Conservation (phyloP, 2,329 filamentous ascomycete genomes). For the Fusarium sp. region DNA sequence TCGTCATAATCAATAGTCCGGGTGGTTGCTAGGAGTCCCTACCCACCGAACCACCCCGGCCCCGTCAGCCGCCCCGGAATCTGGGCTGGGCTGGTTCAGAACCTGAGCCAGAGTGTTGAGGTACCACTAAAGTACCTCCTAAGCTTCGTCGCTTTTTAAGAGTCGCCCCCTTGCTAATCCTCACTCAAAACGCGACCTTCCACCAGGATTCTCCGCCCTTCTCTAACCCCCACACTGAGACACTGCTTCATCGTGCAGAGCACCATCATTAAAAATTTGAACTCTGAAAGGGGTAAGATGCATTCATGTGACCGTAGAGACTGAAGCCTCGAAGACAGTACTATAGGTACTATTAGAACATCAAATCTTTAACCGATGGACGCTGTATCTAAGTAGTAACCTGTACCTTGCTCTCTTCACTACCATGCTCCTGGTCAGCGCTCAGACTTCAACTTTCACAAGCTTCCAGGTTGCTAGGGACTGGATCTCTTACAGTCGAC, state of each 20-base stretch:
- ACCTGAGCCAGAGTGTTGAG: background rate
- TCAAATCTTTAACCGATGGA: background rate
- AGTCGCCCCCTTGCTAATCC: constrained; percentile 12
- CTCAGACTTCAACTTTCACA: constrained; percentile 12
- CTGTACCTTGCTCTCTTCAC: background rate
- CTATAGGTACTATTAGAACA: background rate
- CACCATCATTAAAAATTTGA: background rate
- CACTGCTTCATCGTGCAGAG: background rate
- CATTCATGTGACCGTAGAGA: background rate
- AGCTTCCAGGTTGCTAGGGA: background rate
- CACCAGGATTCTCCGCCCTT: constrained; percentile 30
- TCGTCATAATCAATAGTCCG: constrained; percentile 10
- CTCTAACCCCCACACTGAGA: background rate
- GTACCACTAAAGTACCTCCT: constrained; percentile 26
- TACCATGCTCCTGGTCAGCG: background rate
- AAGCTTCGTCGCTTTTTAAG: constrained; percentile 3
- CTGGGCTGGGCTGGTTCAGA: constrained; percentile 1
- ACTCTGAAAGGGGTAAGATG: background rate
- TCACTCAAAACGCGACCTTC: background rate
- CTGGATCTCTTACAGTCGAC: background rate
- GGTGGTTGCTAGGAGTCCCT: constrained; percentile 5
- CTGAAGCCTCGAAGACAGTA: background rate
- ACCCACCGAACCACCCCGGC: constrained; percentile 17
- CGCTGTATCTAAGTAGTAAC: background rate
- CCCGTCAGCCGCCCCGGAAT: constrained; percentile 31